Evolutionary conservation across 2,329 filamentous ascomycete species (phyloP).

Genomic region (Epichloe sp.): DNA sequence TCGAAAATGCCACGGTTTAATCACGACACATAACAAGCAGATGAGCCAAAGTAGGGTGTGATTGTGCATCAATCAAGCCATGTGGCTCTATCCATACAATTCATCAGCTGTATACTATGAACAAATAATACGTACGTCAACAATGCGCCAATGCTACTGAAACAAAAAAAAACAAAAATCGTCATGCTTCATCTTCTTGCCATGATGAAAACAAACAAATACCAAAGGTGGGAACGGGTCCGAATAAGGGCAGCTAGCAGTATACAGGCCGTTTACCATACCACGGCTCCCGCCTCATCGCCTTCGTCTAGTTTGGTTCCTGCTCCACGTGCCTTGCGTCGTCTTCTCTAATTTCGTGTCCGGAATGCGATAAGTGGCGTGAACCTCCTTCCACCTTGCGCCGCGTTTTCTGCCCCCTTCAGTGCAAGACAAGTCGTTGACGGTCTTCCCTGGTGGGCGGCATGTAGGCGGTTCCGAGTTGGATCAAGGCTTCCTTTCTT

Average conservation of each 20-base stretch:
- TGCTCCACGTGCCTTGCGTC: not conserved
- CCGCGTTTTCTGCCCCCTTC: not conserved
- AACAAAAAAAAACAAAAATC: slow-evolving; percentile 2
- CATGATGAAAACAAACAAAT: not conserved
- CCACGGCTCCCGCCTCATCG: not conserved
- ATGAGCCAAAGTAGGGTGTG: not conserved
- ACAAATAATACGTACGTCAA: slow-evolving; percentile 5
- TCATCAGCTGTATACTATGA: slow-evolving; percentile 10
- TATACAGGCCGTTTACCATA: not conserved
- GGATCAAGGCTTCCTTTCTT: too few relatives aligned
- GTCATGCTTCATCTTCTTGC: slow-evolving; percentile 2
- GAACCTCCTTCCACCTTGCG: too few relatives aligned
- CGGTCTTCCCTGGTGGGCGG: not conserved
- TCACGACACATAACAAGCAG: not conserved
- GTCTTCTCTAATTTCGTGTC: slow-evolving; percentile 1
- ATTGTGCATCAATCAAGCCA: slow-evolving; percentile 9
- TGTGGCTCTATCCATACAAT: slow-evolving; percentile 14
- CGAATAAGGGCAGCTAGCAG: not conserved
- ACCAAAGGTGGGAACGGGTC: not conserved
- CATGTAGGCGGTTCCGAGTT: too few relatives aligned
- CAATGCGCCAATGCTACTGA: slow-evolving; percentile 10
- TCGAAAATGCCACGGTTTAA: too few relatives aligned
- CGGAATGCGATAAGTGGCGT: not conserved
- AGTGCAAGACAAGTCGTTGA: not conserved
- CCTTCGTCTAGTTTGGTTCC: not conserved